Evolutionary conservation across 805 yeast species (phyloP).

Genomic region (Kuraishia floccosa): DNA sequence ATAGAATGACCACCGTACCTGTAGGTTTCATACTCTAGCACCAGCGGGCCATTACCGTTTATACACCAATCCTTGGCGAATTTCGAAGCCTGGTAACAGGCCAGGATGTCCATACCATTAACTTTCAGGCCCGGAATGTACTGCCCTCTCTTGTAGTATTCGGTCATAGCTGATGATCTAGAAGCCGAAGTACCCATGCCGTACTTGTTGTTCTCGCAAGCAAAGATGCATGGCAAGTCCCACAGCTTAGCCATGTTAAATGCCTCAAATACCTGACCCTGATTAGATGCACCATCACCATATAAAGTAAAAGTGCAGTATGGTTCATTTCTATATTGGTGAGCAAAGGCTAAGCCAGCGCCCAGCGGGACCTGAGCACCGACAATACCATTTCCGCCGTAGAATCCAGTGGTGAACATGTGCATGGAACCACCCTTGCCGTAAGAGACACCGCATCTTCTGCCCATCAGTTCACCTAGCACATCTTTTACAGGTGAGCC

Average conservation of each 20-base stretch:
- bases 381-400: slow-evolving; percentile 99
- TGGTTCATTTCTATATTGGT: slow-evolving; percentile 75
- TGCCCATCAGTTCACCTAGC: slow-evolving; percentile 94
- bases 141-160: slow-evolving; percentile 98
- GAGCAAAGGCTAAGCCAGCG: slow-evolving; percentile 97
- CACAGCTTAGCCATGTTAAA: slow-evolving; percentile 99
- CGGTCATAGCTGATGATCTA: slow-evolving; percentile 93
- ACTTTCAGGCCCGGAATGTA: slow-evolving; percentile 97
- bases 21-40: slow-evolving; percentile 94
- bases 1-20: slow-evolving; percentile 99
- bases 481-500: slow-evolving; percentile 88
- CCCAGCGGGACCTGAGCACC: slow-evolving; percentile 99
- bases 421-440: slow-evolving; percentile 99
- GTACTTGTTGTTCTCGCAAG: slow-evolving; percentile 98
- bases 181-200: slow-evolving; percentile 99
- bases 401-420: slow-evolving; percentile 91
- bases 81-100: slow-evolving; percentile 90
- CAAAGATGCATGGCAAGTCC: slow-evolving; percentile 90
- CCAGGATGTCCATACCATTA: slow-evolving; percentile 97
- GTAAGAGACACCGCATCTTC: slow-evolving; percentile 85
- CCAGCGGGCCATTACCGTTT: slow-evolving; percentile 91
- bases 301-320: slow-evolving; percentile 81
- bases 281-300: slow-evolving; percentile 99
- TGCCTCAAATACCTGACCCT: slow-evolving; percentile 97
- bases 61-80: slow-evolving; percentile 95